phyloP scores from a whole-genome alignment of 148 eudicot species.

The Nepenthes gracilis region DNA sequence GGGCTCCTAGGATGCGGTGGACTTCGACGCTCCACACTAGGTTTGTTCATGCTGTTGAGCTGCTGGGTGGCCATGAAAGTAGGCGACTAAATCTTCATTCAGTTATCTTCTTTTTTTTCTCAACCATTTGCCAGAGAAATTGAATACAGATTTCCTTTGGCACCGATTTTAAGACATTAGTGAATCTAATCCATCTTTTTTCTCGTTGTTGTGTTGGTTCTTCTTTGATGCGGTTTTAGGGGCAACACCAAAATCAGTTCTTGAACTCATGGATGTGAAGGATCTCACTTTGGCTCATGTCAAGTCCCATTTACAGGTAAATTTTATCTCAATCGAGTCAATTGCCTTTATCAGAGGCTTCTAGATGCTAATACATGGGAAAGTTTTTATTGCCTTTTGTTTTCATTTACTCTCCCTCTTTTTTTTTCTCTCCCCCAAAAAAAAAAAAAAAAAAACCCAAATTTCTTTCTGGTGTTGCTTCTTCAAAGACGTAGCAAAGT shows the following conservation, averaged over 20 bases:
- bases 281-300: slow-evolving; percentile 25
- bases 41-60: slow-evolving; percentile 22
- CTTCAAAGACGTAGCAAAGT: not conserved
- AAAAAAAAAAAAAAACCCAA: too few relatives aligned
- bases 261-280: slow-evolving; percentile 22
- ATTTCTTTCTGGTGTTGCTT: not conserved
- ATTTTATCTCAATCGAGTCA: not conserved
- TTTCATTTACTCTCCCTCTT: not conserved
- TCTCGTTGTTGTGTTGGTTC: too few relatives aligned
- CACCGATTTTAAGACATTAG: not conserved
- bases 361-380: too few relatives aligned
- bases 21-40: slow-evolving; percentile 18
- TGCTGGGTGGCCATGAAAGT: slow-evolving; percentile 29
- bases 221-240: slow-evolving; percentile 7
- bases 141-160: not conserved
- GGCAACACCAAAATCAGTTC: slow-evolving; percentile 26
- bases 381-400: not conserved
- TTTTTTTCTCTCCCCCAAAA: too few relatives aligned
- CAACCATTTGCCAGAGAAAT: not conserved
- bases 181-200: too few relatives aligned
- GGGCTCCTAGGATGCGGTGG: slow-evolving; percentile 25
- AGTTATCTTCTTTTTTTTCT: not conserved
- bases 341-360: not conserved
- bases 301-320: slow-evolving; percentile 21
- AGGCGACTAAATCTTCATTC: not conserved